phyloP scores from a whole-genome alignment of 345 rosid genomes.

The Gossypium bickii region DNA sequence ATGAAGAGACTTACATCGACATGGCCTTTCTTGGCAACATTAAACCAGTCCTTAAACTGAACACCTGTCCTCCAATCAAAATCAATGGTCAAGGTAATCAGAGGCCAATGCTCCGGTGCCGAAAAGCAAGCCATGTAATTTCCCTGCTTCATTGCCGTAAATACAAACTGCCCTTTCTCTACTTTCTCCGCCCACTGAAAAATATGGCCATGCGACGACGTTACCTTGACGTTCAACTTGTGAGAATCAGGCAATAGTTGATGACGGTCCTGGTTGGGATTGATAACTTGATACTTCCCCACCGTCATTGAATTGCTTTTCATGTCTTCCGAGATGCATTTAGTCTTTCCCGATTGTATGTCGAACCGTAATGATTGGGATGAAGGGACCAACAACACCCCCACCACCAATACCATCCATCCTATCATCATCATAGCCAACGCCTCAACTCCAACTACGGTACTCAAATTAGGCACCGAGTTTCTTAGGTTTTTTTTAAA shows the following conservation, averaged over 20 bases:
- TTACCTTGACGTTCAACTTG: constrained; percentile 67
- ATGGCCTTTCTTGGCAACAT: constrained; percentile 34
- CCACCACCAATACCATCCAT: constrained; percentile 9
- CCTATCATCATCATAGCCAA: constrained; percentile 25
- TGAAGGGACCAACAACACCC: constrained; percentile 15
- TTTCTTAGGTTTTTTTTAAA: too few species aligned
- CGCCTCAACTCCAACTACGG: neutral
- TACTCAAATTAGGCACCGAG: too few species aligned
- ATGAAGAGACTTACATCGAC: too few species aligned
- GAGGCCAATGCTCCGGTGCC: constrained; percentile 56
- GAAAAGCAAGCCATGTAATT: constrained; percentile 82
- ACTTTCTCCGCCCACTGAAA: constrained; percentile 61
- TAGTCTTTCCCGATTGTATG: constrained; percentile 64
- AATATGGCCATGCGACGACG: constrained; percentile 67
- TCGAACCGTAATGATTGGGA: constrained; percentile 71
- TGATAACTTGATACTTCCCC: constrained; percentile 76
- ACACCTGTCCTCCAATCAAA: constrained; percentile 88
- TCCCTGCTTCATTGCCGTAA: constrained; percentile 75
- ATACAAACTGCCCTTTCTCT: constrained; percentile 74
- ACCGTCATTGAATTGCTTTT: constrained; percentile 76
- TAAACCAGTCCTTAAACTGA: constrained; percentile 72
- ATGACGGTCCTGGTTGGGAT: constrained; percentile 56
- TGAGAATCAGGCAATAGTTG: constrained; percentile 65
- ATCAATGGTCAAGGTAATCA: constrained; percentile 50
- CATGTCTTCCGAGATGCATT: constrained; percentile 87